Percentiles rank a stretch among this genome's conserved stretches.
Evolutionary conservation across 2,329 filamentous ascomycete species (phyloP).

Genomic region (Epichloe coenophiala): DNA sequence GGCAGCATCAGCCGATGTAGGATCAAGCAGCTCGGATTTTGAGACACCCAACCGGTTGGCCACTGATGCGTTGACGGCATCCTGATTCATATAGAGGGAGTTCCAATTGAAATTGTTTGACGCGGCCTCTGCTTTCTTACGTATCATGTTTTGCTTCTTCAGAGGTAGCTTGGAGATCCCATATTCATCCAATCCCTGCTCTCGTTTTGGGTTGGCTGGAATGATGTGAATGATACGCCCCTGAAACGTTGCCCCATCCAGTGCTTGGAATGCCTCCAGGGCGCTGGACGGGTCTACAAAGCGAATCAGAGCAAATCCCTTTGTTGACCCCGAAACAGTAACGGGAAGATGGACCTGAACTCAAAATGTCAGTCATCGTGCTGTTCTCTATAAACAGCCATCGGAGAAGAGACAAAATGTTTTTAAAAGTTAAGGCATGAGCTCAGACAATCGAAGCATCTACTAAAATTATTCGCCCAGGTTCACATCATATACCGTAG

Average conservation of each 20-base stretch:
- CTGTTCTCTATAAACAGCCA: background rate
- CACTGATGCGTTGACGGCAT: slow-evolving; percentile 84
- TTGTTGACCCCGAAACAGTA: slow-evolving; percentile 58
- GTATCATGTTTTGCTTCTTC: slow-evolving; percentile 87
- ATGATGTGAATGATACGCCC: slow-evolving; percentile 85
- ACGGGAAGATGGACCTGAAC: slow-evolving; percentile 73
- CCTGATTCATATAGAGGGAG: slow-evolving; percentile 98
- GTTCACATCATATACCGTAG: slow-evolving; percentile 77
- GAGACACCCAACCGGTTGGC: slow-evolving; percentile 76
- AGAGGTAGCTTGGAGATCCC: slow-evolving; percentile 80
- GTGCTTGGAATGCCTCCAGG: slow-evolving; percentile 60
- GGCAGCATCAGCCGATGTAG: slow-evolving; percentile 82
- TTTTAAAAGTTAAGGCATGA: slow-evolving; percentile 12
- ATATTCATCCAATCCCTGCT: slow-evolving; percentile 74
- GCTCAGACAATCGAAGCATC: slow-evolving; percentile 88
- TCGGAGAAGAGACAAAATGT: background rate
- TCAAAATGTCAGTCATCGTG: slow-evolving; percentile 14
- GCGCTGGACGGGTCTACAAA: slow-evolving; percentile 62
- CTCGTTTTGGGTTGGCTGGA: slow-evolving; percentile 69
- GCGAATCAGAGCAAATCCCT: slow-evolving; percentile 82
- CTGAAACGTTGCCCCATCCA: slow-evolving; percentile 82
- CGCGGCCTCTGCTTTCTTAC: slow-evolving; percentile 67
- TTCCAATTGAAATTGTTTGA: slow-evolving; percentile 90
- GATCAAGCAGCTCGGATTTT: slow-evolving; percentile 85
- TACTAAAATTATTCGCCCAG: slow-evolving; percentile 99